These are phyloP conservation scores for Amaranthus cruentus DNA, from an alignment of 148 eudicot species.

Conservation along the genomic window DNA sequence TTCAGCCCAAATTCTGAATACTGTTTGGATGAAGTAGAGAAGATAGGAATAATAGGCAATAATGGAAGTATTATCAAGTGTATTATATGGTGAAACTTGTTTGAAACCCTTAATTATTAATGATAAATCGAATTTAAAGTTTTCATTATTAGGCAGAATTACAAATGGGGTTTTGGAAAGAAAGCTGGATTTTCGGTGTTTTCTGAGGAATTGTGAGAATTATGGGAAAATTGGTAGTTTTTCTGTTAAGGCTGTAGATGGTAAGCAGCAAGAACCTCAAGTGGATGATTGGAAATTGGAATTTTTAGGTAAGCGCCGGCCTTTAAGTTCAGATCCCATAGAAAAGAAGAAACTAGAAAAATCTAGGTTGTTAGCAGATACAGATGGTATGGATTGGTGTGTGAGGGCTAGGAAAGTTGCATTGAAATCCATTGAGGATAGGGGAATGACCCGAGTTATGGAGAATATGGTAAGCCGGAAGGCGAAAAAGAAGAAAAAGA, in stretches of 20 bases:
- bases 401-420: conserved; percentile 87
- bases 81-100: conserved; percentile 24
- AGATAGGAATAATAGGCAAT: neutral
- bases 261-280: conserved; percentile 22
- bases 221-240: conserved; percentile 22
- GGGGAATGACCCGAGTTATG: conserved; percentile 59
- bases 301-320: conserved; percentile 54
- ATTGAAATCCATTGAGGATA: conserved; percentile 68
- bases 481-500: conserved; percentile 53
- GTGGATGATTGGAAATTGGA: conserved; percentile 64
- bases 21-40: neutral
- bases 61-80: conserved; percentile 31
- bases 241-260: conserved; percentile 29
- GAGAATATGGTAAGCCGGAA: conserved; percentile 40
- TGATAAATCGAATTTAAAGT: conserved; percentile 18
- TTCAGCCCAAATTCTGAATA: no score
- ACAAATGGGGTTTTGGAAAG: conserved; percentile 24
- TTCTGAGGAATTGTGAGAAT: conserved; percentile 21
- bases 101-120: conserved; percentile 24
- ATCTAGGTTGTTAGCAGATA: conserved; percentile 40
- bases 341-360: conserved; percentile 45
- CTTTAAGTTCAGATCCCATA: conserved; percentile 20
- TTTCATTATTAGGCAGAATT: conserved; percentile 17
- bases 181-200: conserved; percentile 22
- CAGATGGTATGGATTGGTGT: conserved; percentile 86